phyloP scores from a whole-genome alignment of 345 rosid species.

The Psidium guajava region DNA sequence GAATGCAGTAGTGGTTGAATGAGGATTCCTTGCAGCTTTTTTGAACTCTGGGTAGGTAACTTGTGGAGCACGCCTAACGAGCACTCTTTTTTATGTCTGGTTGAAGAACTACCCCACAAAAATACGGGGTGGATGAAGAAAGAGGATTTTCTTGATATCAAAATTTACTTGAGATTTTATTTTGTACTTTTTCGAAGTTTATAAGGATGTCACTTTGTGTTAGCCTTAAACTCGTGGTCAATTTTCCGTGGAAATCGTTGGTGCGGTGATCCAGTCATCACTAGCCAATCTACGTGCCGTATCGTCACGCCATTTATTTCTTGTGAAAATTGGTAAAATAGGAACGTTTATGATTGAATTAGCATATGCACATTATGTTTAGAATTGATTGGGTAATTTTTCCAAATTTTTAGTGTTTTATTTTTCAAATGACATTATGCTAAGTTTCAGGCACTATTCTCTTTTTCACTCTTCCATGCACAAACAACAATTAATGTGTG shows the following conservation, averaged over 20 bases:
- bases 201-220: background rate
- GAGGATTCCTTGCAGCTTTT: background rate
- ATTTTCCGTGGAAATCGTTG: background rate
- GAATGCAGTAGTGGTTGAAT: background rate
- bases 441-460: background rate
- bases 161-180: background rate
- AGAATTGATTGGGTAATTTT: background rate
- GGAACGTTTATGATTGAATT: background rate
- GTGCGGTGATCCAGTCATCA: fast-evolving
- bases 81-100: background rate
- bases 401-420: fast-evolving
- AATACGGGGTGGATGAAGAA: background rate
- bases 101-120: background rate
- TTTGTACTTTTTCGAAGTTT: background rate
- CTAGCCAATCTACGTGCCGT: fast-evolving
- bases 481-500: background rate
- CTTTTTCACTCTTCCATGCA: background rate
- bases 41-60: background rate
- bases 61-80: background rate
- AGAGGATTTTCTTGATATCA: background rate
- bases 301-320: background rate
- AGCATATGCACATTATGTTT: background rate
- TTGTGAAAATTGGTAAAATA: background rate
- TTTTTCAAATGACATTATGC: background rate
- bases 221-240: background rate